Evolutionary conservation across 164 flowering plant species (phyloP), one percentile per base, ranked within the genome.

Genomic region (Cinnamomum micranthum): DNA sequence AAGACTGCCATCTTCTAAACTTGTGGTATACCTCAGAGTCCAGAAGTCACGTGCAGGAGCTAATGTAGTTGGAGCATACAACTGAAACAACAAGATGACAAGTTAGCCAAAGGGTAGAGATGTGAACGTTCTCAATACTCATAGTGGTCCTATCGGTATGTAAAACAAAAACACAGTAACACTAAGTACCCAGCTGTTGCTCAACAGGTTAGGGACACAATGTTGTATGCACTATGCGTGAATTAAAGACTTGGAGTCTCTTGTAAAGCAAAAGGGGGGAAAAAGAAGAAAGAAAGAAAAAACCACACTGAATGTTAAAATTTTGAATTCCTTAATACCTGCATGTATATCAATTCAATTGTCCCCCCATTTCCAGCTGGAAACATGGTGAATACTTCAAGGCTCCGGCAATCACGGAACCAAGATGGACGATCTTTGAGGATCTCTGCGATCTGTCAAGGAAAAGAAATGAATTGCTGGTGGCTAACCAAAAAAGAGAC

Each of bases 361-460:
- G 92, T 90, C 78, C 97, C 98, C 22, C 94, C 97, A 80, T 88
- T 93, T 73, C 93, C 97, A 80, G 97, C 88, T 35, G 96, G 93
- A 77, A 91, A 86, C 88, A 88, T 84, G 20, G 93, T 90, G 80
- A 86, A 88, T 73, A 95, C 89, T 80, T 95, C 96, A 70, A 88
- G 91, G 88, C 83, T 93, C 86, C 98, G 92, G 79, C 98, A 95
- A 73, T 95, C 97, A 62, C 94, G 95, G 82, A 90, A 95, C 98
- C 99, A 95, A 81, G 91, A 86, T 77, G 89, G 89, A 74, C 98
- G 97, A 86, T 93, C 99, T 87, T 93, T 95, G 41, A 95, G 92
- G 84, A 95, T 91, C 85, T 92, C 99, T 35, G 88, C 93, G 84
- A 95, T 91, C 99, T 95, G 85, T 74, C 52, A 77, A 77, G 27